Evolutionary conservation across 768 basidiomycete species (phyloP), one percentile per base, ranked within the genome.

Genomic region (Chlorophyllum brunneum): DNA sequence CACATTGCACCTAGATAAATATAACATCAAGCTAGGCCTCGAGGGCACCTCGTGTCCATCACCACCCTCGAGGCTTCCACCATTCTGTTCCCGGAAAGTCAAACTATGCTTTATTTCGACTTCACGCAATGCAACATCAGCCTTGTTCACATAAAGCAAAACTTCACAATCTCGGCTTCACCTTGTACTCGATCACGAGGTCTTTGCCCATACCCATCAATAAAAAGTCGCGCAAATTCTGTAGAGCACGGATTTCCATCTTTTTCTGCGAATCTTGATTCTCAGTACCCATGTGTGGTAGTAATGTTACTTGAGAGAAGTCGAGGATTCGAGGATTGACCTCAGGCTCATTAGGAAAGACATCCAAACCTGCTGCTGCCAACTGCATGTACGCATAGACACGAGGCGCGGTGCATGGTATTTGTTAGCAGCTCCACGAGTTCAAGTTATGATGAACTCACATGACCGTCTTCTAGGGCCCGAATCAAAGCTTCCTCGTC

Each of bases 261-360:
- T 77, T 78, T 53, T 76, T 77, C 64, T 90, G 87, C 5, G 86
- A 78, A 60, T 94, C 92, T 56, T 82, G 80, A 48, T 81, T 93
- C 65, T 90, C 85, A 0, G 92, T 93, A 5, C 94, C 95, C 84
- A 95, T 85, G 66, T 95, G 95, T 0, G 94, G 95, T 16, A 98
- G 77, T 7, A 98, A 74, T 26, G 86, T 86, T 56, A 92, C 85
- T 56, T 92, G 83, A 7, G 86, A 83, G 67, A 91, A 89, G n/a
- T 80, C 78, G 50, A 94, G 74, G 29, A 95, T 70, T 24, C 85
- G 80, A 3, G 88, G 85, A 60, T 92, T 86, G 36, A 92, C 82
- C 40, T 78, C 65, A 1, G 93, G 92, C 62, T 93, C 91, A 68
- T 93, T 77, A 8, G 92, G 90, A 67, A 77, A 93, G 20, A 94